phyloP scores from a whole-genome alignment of 129 eudicot species.

The Silybum marianum region DNA sequence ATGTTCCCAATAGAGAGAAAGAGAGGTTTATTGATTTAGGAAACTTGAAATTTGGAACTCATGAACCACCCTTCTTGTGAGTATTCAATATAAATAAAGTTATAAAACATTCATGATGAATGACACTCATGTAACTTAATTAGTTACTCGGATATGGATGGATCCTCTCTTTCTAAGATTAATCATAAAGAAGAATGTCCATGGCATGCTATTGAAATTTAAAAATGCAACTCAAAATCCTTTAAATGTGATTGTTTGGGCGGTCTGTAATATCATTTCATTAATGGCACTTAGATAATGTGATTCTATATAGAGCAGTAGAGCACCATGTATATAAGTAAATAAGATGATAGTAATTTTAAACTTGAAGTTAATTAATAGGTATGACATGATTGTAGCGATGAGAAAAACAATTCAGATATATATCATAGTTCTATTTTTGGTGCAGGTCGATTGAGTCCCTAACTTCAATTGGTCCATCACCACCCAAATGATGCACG shows the following conservation, averaged over 20 bases:
- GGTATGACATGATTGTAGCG: background rate
- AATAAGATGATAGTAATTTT: too few relatives aligned
- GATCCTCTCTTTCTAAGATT: too few relatives aligned
- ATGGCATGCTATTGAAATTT: background rate
- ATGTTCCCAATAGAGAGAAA: too few relatives aligned
- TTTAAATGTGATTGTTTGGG: background rate
- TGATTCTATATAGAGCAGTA: background rate
- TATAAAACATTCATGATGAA: too few relatives aligned
- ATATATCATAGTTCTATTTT: background rate
- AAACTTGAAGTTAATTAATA: background rate
- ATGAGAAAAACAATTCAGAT: background rate
- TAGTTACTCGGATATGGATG: too few relatives aligned
- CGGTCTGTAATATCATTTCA: background rate
- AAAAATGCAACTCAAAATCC: background rate
- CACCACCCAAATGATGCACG: background rate
- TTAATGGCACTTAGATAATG: background rate
- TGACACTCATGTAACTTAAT: too few relatives aligned
- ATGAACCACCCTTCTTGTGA: too few relatives aligned
- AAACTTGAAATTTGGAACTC: too few relatives aligned
- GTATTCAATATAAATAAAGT: too few relatives aligned
- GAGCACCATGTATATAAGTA: background rate
- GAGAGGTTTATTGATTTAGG: too few relatives aligned
- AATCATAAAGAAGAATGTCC: too few relatives aligned
- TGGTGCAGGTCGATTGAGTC: background rate
- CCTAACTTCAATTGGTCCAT: background rate